Evolutionary conservation across 2,329 filamentous ascomycete species (phyloP).

Genomic region (Pyrenophora tritici-repentis): DNA sequence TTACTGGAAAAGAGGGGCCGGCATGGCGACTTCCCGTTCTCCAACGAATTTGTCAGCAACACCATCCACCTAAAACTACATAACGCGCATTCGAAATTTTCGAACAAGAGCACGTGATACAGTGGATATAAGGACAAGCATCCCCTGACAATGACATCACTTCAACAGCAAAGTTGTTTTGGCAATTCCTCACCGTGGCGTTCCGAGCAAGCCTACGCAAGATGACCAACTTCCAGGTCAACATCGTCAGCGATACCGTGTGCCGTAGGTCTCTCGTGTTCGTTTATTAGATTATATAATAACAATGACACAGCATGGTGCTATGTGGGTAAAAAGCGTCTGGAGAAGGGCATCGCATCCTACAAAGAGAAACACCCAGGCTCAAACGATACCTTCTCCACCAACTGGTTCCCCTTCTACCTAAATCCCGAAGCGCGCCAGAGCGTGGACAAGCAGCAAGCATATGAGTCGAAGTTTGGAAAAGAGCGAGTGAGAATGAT

Average conservation of each 20-base stretch:
- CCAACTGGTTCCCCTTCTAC: conserved; percentile 80
- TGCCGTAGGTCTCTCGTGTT: conserved; percentile 62
- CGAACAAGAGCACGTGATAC: too few relatives aligned
- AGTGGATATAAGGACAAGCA: conserved; percentile 12
- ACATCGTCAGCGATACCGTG: conserved; percentile 76
- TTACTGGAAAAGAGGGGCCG: conserved; percentile 3
- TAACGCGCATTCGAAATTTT: too few relatives aligned
- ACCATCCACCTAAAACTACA: conserved; percentile 1
- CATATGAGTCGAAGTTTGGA: conserved; percentile 68
- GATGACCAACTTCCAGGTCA: conserved; percentile 69
- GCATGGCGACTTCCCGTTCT: neutral
- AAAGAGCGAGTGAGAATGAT: conserved; percentile 64
- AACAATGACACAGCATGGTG: conserved; percentile 50
- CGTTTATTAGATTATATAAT: neutral
- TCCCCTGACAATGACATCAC: conserved; percentile 2
- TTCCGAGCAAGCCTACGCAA: conserved; percentile 38
- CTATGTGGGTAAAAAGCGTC: conserved; percentile 78
- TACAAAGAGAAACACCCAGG: conserved; percentile 67
- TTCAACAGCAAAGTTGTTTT: neutral
- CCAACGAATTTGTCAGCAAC: conserved; percentile 32
- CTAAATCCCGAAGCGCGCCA: conserved; percentile 69
- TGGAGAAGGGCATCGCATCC: conserved; percentile 71
- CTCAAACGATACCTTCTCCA: conserved; percentile 70
- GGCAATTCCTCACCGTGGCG: conserved; percentile 37
- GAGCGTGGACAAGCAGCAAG: conserved; percentile 59